These are phyloP conservation scores for Ceratocystis destructans DNA, from an alignment of 2,329 filamentous ascomycete species.

Conservation along the genomic window DNA sequence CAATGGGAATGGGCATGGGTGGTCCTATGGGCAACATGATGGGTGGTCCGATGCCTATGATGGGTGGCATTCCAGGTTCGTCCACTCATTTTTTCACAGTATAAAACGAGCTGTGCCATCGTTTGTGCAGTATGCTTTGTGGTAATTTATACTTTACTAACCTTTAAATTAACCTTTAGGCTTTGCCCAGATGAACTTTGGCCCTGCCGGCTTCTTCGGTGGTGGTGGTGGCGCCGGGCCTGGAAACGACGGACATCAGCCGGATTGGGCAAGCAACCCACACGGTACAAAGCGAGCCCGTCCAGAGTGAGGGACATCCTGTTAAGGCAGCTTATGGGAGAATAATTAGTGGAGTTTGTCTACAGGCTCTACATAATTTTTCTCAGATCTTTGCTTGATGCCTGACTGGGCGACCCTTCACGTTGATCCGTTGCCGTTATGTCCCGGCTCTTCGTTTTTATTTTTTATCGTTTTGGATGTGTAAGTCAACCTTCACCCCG, in stretches of 20 bases:
- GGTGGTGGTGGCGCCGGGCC: conserved; percentile 31
- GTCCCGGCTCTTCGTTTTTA: no score
- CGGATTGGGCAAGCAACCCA: conserved; percentile 44
- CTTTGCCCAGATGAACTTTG: conserved; percentile 53
- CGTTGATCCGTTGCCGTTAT: no score
- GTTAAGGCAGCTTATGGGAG: not conserved
- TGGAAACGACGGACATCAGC: conserved; percentile 36
- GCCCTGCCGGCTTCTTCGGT: conserved; percentile 54
- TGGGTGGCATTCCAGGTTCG: conserved; percentile 31
- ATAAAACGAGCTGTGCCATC: no score
- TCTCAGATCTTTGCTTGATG: no score
- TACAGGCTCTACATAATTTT: no score
- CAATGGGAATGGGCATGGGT: conserved; percentile 7
- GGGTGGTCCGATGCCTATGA: conserved; percentile 36
- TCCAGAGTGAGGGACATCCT: conserved; percentile 40
- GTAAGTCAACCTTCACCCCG: no score
- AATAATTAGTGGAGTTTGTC: no score
- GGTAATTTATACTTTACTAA: not conserved
- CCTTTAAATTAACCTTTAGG: conserved; percentile 21
- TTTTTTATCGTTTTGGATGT: no score
- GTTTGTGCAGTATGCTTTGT: no score
- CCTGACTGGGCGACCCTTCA: no score
- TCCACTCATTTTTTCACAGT: not conserved
- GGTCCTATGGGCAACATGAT: conserved; percentile 25
- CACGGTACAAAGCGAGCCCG: conserved; percentile 68